These are phyloP conservation scores for Persicaria maculosa DNA, from an alignment of 148 eudicot genomes.

Conservation along the genomic window DNA sequence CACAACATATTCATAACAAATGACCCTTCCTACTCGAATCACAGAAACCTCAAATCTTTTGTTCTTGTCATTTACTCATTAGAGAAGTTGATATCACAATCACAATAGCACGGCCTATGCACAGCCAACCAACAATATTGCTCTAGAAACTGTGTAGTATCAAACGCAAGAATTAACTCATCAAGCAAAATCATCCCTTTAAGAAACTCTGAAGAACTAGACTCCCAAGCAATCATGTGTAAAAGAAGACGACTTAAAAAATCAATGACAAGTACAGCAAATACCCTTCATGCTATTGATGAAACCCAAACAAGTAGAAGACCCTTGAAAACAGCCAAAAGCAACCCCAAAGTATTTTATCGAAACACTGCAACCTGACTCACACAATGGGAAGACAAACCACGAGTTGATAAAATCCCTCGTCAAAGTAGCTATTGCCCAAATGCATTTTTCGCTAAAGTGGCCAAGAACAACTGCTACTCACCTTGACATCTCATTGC, in stretches of 20 bases:
- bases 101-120: neutral
- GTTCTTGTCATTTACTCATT: neutral
- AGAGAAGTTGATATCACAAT: neutral
- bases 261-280: neutral
- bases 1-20: neutral
- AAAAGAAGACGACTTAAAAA: neutral
- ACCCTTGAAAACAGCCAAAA: neutral
- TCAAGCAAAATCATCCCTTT: neutral
- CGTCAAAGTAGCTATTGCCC: neutral
- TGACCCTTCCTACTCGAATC: neutral
- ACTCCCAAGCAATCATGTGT: neutral
- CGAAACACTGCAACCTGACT: conserved; percentile 1
- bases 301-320: neutral
- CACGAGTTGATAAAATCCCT: conserved; percentile 6
- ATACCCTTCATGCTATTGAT: neutral
- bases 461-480: neutral
- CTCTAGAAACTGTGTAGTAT: neutral
- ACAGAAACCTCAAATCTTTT: neutral
- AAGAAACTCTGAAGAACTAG: neutral
- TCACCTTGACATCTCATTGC: neutral
- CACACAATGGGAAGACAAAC: conserved; percentile 7
- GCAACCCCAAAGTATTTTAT: conserved; percentile 6
- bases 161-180: neutral
- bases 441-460: neutral
- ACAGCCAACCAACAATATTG: neutral